A percentile compares a stretch with the other conserved stretches of the same genome.
These are phyloP conservation scores for Astrephomene gubernaculifera DNA, from an alignment of 139 green algal genomes.

Conservation along the genomic window DNA sequence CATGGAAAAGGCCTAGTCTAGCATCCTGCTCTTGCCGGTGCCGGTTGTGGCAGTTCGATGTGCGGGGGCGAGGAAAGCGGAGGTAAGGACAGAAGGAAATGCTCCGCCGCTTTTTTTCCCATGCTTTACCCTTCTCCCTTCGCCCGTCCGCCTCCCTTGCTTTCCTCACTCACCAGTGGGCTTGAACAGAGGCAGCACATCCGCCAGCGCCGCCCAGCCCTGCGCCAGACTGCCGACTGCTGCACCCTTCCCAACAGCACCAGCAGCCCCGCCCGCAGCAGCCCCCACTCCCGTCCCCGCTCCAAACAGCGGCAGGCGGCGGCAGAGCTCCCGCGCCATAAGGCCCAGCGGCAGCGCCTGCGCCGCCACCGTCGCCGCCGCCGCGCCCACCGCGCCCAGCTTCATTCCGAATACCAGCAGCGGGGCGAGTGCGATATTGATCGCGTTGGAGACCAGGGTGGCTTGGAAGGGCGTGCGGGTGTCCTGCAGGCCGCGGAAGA, in stretches of 20 bases:
- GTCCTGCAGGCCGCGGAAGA: constrained; percentile 81
- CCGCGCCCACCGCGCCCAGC: constrained; percentile 78
- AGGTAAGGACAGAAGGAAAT: too few species aligned
- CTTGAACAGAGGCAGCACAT: constrained; percentile 33
- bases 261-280: not conserved
- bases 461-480: constrained; percentile 78
- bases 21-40: too few species aligned
- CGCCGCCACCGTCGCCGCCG: constrained; percentile 70
- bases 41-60: too few species aligned
- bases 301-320: not conserved
- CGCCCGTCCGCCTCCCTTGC: not conserved
- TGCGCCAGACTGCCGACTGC: not conserved
- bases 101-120: too few species aligned
- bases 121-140: too few species aligned
- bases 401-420: constrained; percentile 77
- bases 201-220: not conserved
- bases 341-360: constrained; percentile 56
- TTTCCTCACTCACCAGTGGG: constrained; percentile 38
- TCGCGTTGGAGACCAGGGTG: constrained; percentile 71
- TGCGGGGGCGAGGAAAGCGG: too few species aligned
- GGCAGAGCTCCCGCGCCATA: not conserved
- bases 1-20: too few species aligned
- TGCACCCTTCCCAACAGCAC: not conserved
- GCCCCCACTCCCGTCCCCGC: not conserved
- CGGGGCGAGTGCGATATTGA: constrained; percentile 78